Evolutionary conservation across 257 asterid species (phyloP), one percentile per base, ranked within the genome.

Genomic region (Lycium barbarum): DNA sequence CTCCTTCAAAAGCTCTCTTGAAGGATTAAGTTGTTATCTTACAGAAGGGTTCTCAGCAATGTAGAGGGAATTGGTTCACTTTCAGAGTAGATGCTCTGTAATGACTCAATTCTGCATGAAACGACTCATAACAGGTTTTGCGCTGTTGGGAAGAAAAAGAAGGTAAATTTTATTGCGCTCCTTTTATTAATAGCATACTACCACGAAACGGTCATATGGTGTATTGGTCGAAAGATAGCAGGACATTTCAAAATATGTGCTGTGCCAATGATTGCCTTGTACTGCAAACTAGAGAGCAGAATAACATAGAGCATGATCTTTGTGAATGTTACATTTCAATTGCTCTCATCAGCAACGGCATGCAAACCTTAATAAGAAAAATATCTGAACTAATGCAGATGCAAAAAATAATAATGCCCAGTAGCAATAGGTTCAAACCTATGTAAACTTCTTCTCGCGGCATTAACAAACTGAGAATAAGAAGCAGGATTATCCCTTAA

Each of bases 361-460:
- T 33, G 82, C 47, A 78, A 53, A 78, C 82, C 66, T 53, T 33
- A 57, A 55, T 33, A 53, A 51, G 58, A 57, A 58, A 55, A n/a
- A 76, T 33, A 57, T 53, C 70, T 61, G 53, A 83, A 57, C 53
- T 26, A 45, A 20, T 71, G 67, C 66, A 65, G 66, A 66, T 78
- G 72, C 54, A 85, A 80, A 17, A 67, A 81, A 72, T 55, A 73
- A 84, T 26, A 53, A 49, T 40, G 47, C 71, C 54, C 83, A n/a
- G 58, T 63, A 65, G 78, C 68, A 74, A 85, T 58, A 85, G 72
- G 87, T 88, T 84, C 93, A 88, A 83, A 94, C 99, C 99, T 93
- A 82, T 91, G 91, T 70, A 95, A 91, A 84, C 94, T 97, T 86
- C 96, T 89, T 90, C 92, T 92, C 11, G 95, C 92, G 83, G 88